Conservation (phyloP, 257 asterid genomes). For the Petrea volubilis region DNA sequence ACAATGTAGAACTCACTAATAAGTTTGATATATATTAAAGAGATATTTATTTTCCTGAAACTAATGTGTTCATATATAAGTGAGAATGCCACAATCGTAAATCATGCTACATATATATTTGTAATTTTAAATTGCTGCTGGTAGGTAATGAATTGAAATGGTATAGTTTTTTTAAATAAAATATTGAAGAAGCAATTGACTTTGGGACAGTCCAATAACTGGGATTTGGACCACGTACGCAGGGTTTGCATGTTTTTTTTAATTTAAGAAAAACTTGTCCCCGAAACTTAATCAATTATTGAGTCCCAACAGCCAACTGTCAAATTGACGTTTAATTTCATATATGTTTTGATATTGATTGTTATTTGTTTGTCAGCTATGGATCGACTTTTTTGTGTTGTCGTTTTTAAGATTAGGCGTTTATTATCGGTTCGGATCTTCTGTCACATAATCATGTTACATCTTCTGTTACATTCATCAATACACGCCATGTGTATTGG, state of each 20-base stretch:
- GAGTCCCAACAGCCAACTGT: slow-evolving; percentile 41
- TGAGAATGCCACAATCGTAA: neutral
- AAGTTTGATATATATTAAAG: too few species aligned
- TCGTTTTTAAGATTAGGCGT: too few species aligned
- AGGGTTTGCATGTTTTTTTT: neutral
- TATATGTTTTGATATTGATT: slow-evolving; percentile 28
- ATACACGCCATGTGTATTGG: too few species aligned
- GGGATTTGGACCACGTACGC: slow-evolving; percentile 35
- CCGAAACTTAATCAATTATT: slow-evolving; percentile 14
- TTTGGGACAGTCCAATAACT: slow-evolving; percentile 2
- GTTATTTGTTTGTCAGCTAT: too few species aligned
- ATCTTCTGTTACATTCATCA: too few species aligned
- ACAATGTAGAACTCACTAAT: too few species aligned
- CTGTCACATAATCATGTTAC: too few species aligned
- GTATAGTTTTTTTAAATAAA: neutral
- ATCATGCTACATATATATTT: neutral
- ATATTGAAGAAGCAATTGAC: slow-evolving; percentile 35
- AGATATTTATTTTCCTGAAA: neutral
- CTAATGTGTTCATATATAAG: neutral
- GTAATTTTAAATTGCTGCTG: slow-evolving; percentile 10
- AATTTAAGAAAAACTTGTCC: neutral
- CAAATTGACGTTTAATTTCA: slow-evolving; percentile 16
- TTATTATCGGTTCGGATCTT: too few species aligned
- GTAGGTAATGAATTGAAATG: slow-evolving; percentile 23
- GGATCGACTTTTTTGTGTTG: too few species aligned